These are phyloP conservation scores for Marsdenia floribunda DNA, from an alignment of 257 asterid species.

Conservation along the genomic window DNA sequence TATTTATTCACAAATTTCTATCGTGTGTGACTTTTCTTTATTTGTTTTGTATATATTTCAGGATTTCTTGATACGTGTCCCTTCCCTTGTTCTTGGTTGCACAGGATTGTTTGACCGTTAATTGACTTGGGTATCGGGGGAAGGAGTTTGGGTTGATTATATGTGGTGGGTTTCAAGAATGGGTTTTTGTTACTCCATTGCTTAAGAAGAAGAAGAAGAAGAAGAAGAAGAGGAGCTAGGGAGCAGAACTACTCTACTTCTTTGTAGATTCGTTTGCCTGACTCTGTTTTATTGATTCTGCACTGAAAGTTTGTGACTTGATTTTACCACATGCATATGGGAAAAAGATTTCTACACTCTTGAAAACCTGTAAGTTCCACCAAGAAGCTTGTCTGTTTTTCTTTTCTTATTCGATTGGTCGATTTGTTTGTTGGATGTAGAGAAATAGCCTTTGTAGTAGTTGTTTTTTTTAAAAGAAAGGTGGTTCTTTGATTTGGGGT, in stretches of 20 bases:
- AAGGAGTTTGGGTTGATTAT: neutral
- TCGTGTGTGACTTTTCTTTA: constrained; percentile 7
- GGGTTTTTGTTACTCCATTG: constrained; percentile 19
- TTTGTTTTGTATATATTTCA: neutral
- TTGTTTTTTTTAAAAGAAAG: neutral
- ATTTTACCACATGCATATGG: constrained; percentile 4
- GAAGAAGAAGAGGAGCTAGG: neutral
- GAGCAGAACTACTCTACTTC: neutral
- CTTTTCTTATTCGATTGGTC: constrained; percentile 5
- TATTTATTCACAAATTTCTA: constrained; percentile 8
- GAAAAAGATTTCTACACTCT: neutral
- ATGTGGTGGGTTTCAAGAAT: neutral
- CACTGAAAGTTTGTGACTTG: neutral
- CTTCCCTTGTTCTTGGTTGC: constrained; percentile 4
- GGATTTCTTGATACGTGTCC: constrained; percentile 20
- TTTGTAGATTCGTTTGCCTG: constrained; percentile 7
- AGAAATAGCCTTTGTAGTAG: neutral
- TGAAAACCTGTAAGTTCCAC: constrained; percentile 13
- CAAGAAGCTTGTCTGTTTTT: neutral
- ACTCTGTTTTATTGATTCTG: constrained; percentile 3
- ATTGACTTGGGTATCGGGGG: constrained; percentile 6
- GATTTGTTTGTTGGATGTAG: constrained; percentile 17
- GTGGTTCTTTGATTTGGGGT: constrained; percentile 14
- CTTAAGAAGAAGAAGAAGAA: constrained; percentile 5
- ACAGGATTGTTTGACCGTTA: constrained; percentile 11